Evolutionary conservation across 2,329 filamentous ascomycete genomes (phyloP), one percentile per base, ranked within the genome.

Genomic region (Ophiostoma tasmaniense): DNA sequence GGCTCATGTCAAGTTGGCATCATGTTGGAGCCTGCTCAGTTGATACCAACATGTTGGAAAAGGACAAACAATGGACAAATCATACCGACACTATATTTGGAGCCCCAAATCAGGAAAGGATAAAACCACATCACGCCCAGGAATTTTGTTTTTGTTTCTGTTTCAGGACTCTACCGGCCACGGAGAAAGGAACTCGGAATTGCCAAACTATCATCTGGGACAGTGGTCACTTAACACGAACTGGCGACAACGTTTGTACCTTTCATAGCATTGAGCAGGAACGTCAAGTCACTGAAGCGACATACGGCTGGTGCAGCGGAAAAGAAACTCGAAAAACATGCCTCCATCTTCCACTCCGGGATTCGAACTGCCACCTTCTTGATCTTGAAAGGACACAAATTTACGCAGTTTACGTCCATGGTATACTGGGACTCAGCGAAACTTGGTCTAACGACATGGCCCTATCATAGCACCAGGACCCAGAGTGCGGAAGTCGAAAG

Each of bases 1-100:
- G 33, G 61, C 33, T 37, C 30, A 64, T 64, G 61, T 64, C 61
- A 64, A 64, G 61, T 64, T 64, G 61, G 61, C 61, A 64, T 64
- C 61, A 64, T 37, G 39, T 22, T 64, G 33, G 33, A 39, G 61
- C 61, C 33, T 33, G 33, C 61, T 37, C 30, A 33, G 22, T 11
- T 37, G 20, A 37, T 39, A 37, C 33, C 37, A 33, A 33, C 33
- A 11, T 37, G 13, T 37, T 64, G 61, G 61, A 64, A 37, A 11
- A 13, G 61, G 61, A 39, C 14, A 37, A 35, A 45, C 17, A 1
- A 20, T 37, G 20, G 30, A 25, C n/a, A 37, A 25, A 25, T 11
- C 25, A 22, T 3, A n/a, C 7, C 61, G n/a, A 37, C 10, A 37
- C 37, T 7, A 37, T 33, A 64, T 37, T 64, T 37, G 61, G 61